Percentiles rank a stretch among this genome's conserved stretches.
These are phyloP conservation scores for Penicillium sp. DNA, from an alignment of 2,329 filamentous ascomycete genomes.

Conservation along the genomic window DNA sequence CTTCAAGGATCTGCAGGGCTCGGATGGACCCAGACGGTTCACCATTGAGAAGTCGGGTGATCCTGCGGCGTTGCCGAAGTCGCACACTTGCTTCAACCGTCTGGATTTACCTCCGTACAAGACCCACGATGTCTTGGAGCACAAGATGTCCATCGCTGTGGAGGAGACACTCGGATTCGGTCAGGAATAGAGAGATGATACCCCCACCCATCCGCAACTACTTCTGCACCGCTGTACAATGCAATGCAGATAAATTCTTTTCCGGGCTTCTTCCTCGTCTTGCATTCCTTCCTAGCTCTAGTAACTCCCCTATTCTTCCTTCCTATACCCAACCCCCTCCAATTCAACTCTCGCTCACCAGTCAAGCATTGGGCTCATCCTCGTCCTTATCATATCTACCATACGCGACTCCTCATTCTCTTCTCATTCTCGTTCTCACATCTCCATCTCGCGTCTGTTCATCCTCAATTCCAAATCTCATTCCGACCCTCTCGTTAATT, in stretches of 20 bases:
- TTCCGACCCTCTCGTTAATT: neutral
- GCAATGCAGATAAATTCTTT: constrained; percentile 8
- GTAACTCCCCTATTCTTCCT: constrained; percentile 1
- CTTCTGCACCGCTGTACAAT: constrained; percentile 5
- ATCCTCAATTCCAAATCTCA: constrained; percentile 5
- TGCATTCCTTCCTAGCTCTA: constrained; percentile 3
- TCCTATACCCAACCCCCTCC: neutral
- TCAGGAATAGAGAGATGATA: constrained; percentile 73
- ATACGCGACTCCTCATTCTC: neutral
- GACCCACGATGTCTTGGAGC: constrained; percentile 78
- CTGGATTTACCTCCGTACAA: constrained; percentile 95
- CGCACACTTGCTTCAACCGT: constrained; percentile 98
- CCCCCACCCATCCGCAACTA: neutral
- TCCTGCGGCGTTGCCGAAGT: constrained; percentile 87
- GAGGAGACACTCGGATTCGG: constrained; percentile 99
- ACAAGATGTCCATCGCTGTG: constrained; percentile 94
- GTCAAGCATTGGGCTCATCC: neutral
- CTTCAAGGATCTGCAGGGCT: constrained; percentile 98
- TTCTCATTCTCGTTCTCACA: constrained; percentile 4
- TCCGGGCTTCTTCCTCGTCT: neutral
- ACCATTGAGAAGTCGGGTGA: constrained; percentile 99
- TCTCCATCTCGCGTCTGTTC: neutral
- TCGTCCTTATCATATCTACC: neutral
- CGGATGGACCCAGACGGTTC: constrained; percentile 91
- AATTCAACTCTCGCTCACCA: neutral